phyloP scores from a whole-genome alignment of 1,139 yeast genomes.

The Sugiyamaella paludigena region DNA sequence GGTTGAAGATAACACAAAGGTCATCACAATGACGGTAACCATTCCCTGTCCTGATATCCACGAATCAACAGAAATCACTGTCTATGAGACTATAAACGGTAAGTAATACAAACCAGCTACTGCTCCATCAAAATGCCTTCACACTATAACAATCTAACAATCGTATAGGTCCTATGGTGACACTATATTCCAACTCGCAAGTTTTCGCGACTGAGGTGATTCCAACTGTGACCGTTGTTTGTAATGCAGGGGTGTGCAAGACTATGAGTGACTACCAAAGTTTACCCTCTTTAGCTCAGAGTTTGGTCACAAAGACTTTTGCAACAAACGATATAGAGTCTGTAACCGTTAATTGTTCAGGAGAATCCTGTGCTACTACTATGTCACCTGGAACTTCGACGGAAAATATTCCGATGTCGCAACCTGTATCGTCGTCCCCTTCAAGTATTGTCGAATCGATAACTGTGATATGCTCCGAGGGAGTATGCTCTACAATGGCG shows the following conservation, averaged over 20 bases:
- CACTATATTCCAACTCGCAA: conserved; percentile 2
- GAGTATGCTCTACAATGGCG: conserved; percentile 2
- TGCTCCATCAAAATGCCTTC: too few relatives aligned
- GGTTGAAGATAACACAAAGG: conserved; percentile 17
- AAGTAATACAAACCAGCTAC: too few relatives aligned
- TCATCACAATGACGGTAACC: conserved; percentile 24
- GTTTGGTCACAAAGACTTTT: neutral
- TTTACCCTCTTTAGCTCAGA: neutral
- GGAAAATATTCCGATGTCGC: too few relatives aligned
- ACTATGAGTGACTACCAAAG: conserved; percentile 4
- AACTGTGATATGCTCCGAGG: conserved; percentile 10
- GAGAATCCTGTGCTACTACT: conserved; percentile 7
- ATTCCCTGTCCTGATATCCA: conserved; percentile 26
- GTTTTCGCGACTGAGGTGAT: neutral
- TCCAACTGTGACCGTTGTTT: conserved; percentile 10
- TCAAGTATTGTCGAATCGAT: conserved; percentile 2
- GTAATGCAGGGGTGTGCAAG: conserved; percentile 7
- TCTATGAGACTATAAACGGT: conserved; percentile 12
- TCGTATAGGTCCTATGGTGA: too few relatives aligned
- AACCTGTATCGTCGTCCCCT: too few relatives aligned
- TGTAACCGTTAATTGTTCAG: conserved; percentile 15
- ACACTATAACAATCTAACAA: too few relatives aligned
- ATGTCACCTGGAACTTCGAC: conserved; percentile 9
- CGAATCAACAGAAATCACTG: conserved; percentile 9
- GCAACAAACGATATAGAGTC: too few relatives aligned